Evolutionary conservation across 1,284 basidiomycete species (phyloP), one percentile per base, ranked within the genome.

Genomic region (Ustilago bromivora): DNA sequence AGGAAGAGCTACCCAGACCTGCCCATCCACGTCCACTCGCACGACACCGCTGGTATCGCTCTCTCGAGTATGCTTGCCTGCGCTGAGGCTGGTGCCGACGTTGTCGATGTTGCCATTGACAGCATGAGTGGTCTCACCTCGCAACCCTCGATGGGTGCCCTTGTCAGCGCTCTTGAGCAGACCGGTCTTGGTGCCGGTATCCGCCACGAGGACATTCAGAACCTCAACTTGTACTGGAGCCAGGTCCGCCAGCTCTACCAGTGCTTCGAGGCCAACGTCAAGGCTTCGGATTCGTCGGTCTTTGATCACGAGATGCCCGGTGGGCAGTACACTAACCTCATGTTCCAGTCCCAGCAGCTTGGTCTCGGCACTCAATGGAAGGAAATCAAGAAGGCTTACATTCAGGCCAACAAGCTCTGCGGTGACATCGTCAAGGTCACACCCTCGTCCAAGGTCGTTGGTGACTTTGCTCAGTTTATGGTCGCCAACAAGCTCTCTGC

Each of bases 261-360:
- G 85, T 97, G 95, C 89, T 99, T 99, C 89, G 97, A 99, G 88
- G 97, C 96, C 76, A 98, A 98, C 85, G 96, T 99, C 82, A 92
- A 95, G 74, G 94, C 96, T 32, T 96, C 95, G 53, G 87, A 87
- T 80, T 85, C 84, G 55, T 95, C 94, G 88, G 96, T 98, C 71
- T 99, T 98, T 86, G 96, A 96, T 86, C 97, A 99, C 88, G 96
- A 99, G 89, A 99, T 99, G 97, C 97, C 97, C 61, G 97, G 97
- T 87, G 96, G 96, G 38, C 87, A 88, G 81, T 88, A 88, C 83
- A 88, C 87, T 65, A 88, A 88, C 83, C 79, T 88, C 69, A 87
- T 87, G 92, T 99, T 99, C 94, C 97, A 99, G 91, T 95, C 96
- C 76, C 90, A 95, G 66, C 96, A 98, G 88, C 91, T 99, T 61